Conservation (phyloP, 495 filamentous ascomycete species). For the Neurospora sp. region DNA sequence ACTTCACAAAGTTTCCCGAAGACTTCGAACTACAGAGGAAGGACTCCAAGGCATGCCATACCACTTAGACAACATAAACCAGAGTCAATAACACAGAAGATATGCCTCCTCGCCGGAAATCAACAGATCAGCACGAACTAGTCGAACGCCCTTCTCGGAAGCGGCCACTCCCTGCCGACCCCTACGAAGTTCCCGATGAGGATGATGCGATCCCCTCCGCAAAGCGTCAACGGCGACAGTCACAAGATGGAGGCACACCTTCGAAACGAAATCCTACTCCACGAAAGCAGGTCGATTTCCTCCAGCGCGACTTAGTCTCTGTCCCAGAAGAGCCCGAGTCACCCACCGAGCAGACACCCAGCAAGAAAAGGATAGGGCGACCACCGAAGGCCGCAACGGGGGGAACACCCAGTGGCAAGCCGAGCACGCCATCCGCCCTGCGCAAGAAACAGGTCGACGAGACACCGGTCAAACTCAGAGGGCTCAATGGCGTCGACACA, state of each 20-base stretch:
- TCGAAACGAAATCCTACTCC: not conserved
- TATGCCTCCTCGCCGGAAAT: conserved; percentile 7
- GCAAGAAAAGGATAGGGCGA: conserved; percentile 13
- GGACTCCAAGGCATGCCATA: not conserved
- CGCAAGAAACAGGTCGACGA: conserved; percentile 17
- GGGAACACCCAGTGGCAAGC: conserved; percentile 7
- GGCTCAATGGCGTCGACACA: conserved; percentile 28
- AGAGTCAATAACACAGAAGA: not conserved
- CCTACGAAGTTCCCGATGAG: conserved; percentile 23
- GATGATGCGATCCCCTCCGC: conserved; percentile 5
- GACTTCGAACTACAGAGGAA: not conserved
- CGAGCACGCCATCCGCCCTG: conserved; percentile 20
- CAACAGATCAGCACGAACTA: conserved; percentile 3
- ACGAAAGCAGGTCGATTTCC: not conserved
- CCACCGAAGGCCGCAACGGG: conserved; percentile 12
- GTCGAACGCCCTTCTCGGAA: conserved; percentile 7
- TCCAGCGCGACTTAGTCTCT: not conserved
- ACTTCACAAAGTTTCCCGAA: not conserved
- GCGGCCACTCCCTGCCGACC: conserved; percentile 8
- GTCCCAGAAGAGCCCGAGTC: not conserved
- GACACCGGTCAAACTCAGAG: conserved; percentile 27
- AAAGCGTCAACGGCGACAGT: conserved; percentile 7
- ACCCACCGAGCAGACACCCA: conserved; percentile 9
- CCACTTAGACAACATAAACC: not conserved
- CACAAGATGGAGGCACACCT: not conserved